These are phyloP conservation scores for Hymenoscyphus occultus DNA, from an alignment of 2,329 filamentous ascomycete species.

Conservation along the genomic window DNA sequence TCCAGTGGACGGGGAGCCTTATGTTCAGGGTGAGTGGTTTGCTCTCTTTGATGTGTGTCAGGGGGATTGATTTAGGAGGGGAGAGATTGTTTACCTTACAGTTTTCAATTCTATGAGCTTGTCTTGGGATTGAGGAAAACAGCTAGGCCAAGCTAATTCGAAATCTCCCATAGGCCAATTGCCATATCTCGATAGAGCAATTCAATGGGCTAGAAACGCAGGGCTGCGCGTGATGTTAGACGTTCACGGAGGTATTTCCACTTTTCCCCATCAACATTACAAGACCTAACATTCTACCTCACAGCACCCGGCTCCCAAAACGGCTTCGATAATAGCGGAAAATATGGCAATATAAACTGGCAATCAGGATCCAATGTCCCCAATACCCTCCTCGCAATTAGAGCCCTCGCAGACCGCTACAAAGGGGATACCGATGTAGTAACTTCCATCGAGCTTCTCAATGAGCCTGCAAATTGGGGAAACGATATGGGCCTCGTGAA, in stretches of 20 bases:
- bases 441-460: slow-evolving; percentile 43
- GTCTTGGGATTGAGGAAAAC: too few species aligned
- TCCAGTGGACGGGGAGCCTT: slow-evolving; percentile 53
- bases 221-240: slow-evolving; percentile 66
- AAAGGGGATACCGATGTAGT: slow-evolving; percentile 42
- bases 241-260: slow-evolving; percentile 58
- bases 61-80: too few species aligned
- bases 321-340: slow-evolving; percentile 65
- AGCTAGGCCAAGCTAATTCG: too few species aligned
- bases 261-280: not conserved
- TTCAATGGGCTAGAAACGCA: slow-evolving; percentile 55
- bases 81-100: too few species aligned
- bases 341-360: slow-evolving; percentile 46
- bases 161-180: slow-evolving; percentile 47
- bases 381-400: slow-evolving; percentile 39
- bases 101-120: too few species aligned
- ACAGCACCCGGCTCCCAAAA: slow-evolving; percentile 59
- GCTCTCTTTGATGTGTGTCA: too few species aligned
- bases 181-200: slow-evolving; percentile 52
- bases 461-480: slow-evolving; percentile 39
- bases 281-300: not conserved
- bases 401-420: slow-evolving; percentile 41
- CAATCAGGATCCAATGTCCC: slow-evolving; percentile 43
- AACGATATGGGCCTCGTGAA: slow-evolving; percentile 37
- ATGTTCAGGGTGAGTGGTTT: slow-evolving; percentile 43